These are phyloP conservation scores for Annulohypoxylon truncatum DNA, from an alignment of 2,329 filamentous ascomycete species.

Conservation along the genomic window DNA sequence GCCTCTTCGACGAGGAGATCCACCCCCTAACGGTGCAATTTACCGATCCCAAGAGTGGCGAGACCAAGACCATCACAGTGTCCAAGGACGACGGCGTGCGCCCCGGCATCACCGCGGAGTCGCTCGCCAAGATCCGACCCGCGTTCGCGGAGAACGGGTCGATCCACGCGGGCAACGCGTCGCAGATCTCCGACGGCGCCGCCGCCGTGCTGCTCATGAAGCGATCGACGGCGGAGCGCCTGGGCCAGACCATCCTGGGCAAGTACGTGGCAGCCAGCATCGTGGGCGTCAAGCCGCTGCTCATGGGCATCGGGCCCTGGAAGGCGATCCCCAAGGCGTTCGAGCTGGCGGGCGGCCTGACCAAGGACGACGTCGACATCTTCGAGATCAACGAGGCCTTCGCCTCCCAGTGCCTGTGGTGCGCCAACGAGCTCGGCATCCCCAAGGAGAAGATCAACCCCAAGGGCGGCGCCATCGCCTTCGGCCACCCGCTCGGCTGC, in stretches of 20 bases:
- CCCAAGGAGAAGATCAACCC: conserved; percentile 92
- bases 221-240: conserved; percentile 86
- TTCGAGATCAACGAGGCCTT: conserved; percentile 99
- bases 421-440: conserved; percentile 86
- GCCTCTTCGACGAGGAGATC: conserved; percentile 95
- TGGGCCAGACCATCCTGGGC: conserved; percentile 89
- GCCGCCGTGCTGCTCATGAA: conserved; percentile 97
- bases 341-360: conserved; percentile 81
- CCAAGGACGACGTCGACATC: conserved; percentile 92
- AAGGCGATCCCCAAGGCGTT: conserved; percentile 95
- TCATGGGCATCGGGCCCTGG: conserved; percentile 97
- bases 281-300: conserved; percentile 88
- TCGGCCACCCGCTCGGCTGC: conserved; percentile 94
- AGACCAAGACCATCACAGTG: conserved; percentile 86
- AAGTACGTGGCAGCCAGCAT: conserved; percentile 90
- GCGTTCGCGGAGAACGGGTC: conserved; percentile 91
- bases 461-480: conserved; percentile 95
- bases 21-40: conserved; percentile 85
- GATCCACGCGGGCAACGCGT: conserved; percentile 97
- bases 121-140: conserved; percentile 88
- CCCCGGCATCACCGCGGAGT: conserved; percentile 85
- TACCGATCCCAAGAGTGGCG: conserved; percentile 89
- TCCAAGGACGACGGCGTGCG: conserved; percentile 88
- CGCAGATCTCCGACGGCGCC: conserved; percentile 94
- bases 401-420: conserved; percentile 94